Percentiles rank a stretch among this genome's conserved stretches.
These are phyloP conservation scores for Linnemannia elongata DNA, from an alignment of 192 early-diverging fungal species.

Conservation along the genomic window DNA sequence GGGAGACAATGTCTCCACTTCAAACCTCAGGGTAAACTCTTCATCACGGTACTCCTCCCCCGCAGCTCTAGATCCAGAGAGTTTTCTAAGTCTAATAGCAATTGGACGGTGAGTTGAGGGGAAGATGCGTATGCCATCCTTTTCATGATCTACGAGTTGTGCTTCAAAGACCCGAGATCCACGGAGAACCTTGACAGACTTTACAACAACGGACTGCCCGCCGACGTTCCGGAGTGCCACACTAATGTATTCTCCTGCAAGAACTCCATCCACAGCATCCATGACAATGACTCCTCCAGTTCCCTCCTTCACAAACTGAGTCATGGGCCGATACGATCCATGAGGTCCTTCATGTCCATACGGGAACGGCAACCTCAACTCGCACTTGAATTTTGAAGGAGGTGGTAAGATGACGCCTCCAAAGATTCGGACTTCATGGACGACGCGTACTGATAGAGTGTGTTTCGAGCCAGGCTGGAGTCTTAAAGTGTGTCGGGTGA, in stretches of 20 bases:
- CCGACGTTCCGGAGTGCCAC: conserved; percentile 49
- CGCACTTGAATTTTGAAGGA: conserved; percentile 41
- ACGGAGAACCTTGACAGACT: conserved; percentile 14
- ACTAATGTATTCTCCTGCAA: conserved; percentile 54
- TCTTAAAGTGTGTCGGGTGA: conserved; percentile 59
- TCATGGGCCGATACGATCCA: not conserved
- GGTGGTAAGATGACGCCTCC: conserved; percentile 64
- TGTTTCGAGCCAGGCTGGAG: conserved; percentile 65
- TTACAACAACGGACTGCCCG: conserved; percentile 20
- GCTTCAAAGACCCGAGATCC: conserved; percentile 15
- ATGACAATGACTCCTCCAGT: conserved; percentile 28
- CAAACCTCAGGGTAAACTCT: conserved; percentile 23
- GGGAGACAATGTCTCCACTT: not conserved
- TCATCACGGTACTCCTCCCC: not conserved
- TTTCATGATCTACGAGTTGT: not conserved
- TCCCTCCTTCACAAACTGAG: conserved; percentile 37
- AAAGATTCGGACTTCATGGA: conserved; percentile 79
- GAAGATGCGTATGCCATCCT: not conserved
- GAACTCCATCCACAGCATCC: conserved; percentile 40
- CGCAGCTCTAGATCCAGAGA: not conserved
- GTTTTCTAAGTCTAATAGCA: conserved; percentile 7
- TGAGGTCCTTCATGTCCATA: not conserved
- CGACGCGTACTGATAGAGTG: conserved; percentile 66
- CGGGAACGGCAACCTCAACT: conserved; percentile 3
- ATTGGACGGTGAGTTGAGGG: conserved; percentile 36